Evolutionary conservation across 805 yeast species (phyloP).

Genomic region (Candida taoyuanica): DNA sequence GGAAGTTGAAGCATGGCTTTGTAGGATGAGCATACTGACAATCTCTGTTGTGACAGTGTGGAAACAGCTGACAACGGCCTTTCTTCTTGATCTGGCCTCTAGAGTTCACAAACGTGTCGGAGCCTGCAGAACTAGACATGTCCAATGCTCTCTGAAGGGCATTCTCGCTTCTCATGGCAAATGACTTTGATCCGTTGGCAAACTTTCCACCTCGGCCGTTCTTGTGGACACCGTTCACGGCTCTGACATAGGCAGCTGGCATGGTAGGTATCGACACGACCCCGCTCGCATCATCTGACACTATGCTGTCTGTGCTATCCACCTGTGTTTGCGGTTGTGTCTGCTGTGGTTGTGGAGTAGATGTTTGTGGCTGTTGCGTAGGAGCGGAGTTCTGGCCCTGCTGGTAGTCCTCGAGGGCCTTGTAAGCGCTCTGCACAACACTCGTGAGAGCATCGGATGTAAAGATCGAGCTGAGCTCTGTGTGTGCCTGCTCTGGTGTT

Average conservation of each 20-base stretch:
- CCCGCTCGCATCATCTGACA: constrained; percentile 2
- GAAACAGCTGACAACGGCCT: constrained; percentile 68
- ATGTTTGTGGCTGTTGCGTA: constrained; percentile 11
- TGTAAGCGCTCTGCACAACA: constrained; percentile 53
- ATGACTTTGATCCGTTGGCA: constrained; percentile 16
- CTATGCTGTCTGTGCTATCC: constrained; percentile 3
- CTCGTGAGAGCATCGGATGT: constrained; percentile 54
- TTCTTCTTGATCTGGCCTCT: constrained; percentile 43
- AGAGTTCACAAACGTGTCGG: constrained; percentile 24
- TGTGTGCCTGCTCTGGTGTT: constrained; percentile 52
- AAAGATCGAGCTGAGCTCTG: constrained; percentile 57
- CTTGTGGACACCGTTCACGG: constrained; percentile 8
- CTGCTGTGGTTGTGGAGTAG: constrained; percentile 1
- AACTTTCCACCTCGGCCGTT: constrained; percentile 13
- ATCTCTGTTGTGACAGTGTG: constrained; percentile 62
- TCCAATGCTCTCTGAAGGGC: constrained; percentile 37
- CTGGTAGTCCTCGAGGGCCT: constrained; percentile 42
- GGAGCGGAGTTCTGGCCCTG: constrained; percentile 21
- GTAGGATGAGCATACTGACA: constrained; percentile 82
- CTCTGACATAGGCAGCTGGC: constrained; percentile 14
- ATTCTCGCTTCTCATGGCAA: constrained; percentile 27
- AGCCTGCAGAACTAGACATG: constrained; percentile 29
- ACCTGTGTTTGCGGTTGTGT: constrained; percentile 5
- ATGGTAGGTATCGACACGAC: constrained; percentile 16
- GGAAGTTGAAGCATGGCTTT: constrained; percentile 65